Evolutionary conservation across 2,329 filamentous ascomycete genomes (phyloP), one percentile per base, ranked within the genome.

Genomic region (Huntiella moniliformis): DNA sequence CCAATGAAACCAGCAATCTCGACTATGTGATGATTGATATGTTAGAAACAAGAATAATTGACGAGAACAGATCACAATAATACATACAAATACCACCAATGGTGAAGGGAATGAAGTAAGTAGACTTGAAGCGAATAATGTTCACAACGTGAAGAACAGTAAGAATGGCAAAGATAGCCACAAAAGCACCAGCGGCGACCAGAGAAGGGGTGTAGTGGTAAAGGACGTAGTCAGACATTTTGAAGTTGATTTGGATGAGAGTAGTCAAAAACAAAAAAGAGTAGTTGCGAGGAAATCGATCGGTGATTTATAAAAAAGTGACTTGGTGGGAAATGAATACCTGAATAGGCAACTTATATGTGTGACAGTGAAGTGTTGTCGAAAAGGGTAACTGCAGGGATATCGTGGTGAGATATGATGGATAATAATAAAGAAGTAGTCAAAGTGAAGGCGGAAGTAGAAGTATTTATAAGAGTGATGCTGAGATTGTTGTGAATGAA

Each of bases 131-230:
- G 7, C 22, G 43, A 17, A 61, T 17, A 32, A 70, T 52, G 44
- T 66, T 64, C 16, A 55, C 63, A 4, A 54, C 46, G 52, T 70
- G 67, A 0, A 63, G 45, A 0, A 57, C 35, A 0, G 63, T 60
- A 4, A 66, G 58, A 7, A 64, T 50, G 13, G 55, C 55, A 51
- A 70, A 66, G 13, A 70, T 44, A 3, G 58, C 54, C 10, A 62
- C 56, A 42, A 67, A 67, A 11, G 65, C 52, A 10, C 61, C 57
- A 3, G 67, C 68, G 1, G 63, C 62, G 0, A 57, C 56, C 10
- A 63, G 53, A 2, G 62, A 67, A 0, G 68, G 68, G 28, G 64
- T 55, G 52, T 71, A 71, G 38, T 65, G 64, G 55, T 71, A 73
- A 13, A 57, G 54, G 7, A 53, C 46, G 44, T 55, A 22, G 15